phyloP scores from a whole-genome alignment of 345 rosid species.

The Firmiana major region DNA sequence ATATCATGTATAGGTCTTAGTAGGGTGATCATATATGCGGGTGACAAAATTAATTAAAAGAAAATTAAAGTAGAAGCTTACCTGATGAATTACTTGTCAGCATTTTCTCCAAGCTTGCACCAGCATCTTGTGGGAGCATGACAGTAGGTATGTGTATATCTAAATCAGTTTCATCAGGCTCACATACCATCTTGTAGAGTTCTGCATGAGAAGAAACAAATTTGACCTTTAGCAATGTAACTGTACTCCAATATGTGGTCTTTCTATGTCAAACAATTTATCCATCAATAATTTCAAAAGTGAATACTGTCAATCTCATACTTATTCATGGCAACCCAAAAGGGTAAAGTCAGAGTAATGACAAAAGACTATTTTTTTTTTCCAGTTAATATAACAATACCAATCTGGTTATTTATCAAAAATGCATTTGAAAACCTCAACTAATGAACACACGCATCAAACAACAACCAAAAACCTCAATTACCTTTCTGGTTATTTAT shows the following conservation, averaged over 20 bases:
- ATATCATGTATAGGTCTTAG: background rate
- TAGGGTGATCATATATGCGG: background rate
- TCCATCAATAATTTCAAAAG: background rate
- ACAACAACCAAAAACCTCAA: conserved; percentile 9
- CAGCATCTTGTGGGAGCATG: conserved; percentile 97
- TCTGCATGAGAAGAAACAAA: conserved; percentile 38
- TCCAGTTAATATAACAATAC: background rate
- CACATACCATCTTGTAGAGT: conserved; percentile 99
- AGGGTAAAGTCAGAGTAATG: background rate
- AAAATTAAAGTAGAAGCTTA: conserved; percentile 19
- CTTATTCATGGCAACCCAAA: background rate
- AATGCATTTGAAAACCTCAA: background rate
- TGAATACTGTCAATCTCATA: background rate
- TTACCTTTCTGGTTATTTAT: conserved; percentile 89
- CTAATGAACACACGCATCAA: background rate
- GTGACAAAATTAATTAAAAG: background rate
- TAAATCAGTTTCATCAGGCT: conserved; percentile 90
- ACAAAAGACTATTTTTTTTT: background rate
- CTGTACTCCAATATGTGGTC: background rate
- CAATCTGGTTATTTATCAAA: background rate
- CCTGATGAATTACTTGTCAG: conserved; percentile 63
- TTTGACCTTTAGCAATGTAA: conserved; percentile 1
- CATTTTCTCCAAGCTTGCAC: conserved; percentile 67
- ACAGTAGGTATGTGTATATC: conserved; percentile 87
- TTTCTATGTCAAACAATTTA: background rate